A percentile compares a stretch with the other conserved stretches of the same genome.
phyloP scores from a whole-genome alignment of 2,329 filamentous ascomycete species.

The Pochonia chlamydosporia region DNA sequence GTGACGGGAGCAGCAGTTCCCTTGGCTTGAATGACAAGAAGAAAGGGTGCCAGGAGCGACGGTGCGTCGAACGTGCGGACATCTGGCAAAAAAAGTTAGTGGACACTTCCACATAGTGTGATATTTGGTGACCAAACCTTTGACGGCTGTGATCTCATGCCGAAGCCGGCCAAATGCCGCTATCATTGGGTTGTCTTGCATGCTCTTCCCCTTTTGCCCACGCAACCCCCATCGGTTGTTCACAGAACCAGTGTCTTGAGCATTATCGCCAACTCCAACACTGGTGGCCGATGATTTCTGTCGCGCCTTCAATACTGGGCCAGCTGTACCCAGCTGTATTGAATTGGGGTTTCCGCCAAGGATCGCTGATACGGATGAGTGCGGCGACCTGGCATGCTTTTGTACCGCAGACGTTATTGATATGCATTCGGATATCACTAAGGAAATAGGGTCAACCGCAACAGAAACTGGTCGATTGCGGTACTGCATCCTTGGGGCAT shows the following conservation, averaged over 20 bases:
- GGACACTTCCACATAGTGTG: neutral
- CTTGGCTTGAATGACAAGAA: conserved; percentile 93
- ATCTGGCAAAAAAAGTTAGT: conserved; percentile 44
- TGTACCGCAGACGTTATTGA: conserved; percentile 97
- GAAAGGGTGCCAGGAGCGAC: conserved; percentile 82
- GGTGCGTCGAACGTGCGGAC: conserved; percentile 86
- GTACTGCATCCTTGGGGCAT: conserved; percentile 48
- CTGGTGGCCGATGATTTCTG: conserved; percentile 33
- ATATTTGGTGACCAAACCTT: conserved; percentile 46
- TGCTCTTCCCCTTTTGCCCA: conserved; percentile 92
- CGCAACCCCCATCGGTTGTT: conserved; percentile 87
- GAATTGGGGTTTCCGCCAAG: conserved; percentile 68
- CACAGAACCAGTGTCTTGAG: conserved; percentile 44
- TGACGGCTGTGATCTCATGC: conserved; percentile 79
- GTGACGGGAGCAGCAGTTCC: conserved; percentile 96
- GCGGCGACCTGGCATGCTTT: conserved; percentile 92
- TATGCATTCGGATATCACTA: conserved; percentile 98
- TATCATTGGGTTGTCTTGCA: conserved; percentile 96
- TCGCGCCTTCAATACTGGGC: conserved; percentile 32
- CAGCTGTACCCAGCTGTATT: conserved; percentile 46
- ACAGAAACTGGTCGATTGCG: conserved; percentile 63
- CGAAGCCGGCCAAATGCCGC: conserved; percentile 87
- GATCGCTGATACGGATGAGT: conserved; percentile 94
- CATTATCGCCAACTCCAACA: conserved; percentile 32
- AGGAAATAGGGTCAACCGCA: conserved; percentile 81